phyloP scores from a whole-genome alignment of 495 filamentous ascomycete genomes.

The Penicillium egyptiacum region DNA sequence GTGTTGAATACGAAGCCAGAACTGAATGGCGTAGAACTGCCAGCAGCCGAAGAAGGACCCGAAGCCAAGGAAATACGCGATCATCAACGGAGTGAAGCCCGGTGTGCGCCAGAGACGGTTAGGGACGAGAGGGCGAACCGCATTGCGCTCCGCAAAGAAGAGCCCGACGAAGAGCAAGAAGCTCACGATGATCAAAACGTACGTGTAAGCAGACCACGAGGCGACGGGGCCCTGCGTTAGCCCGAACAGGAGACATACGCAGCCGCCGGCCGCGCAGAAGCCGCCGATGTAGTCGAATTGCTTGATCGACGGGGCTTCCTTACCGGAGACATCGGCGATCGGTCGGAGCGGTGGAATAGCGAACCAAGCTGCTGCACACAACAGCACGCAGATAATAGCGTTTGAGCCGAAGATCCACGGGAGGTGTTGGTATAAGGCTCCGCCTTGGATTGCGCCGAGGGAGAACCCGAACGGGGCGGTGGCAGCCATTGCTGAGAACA shows the following conservation, averaged over 20 bases:
- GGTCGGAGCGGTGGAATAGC: slow-evolving; percentile 26
- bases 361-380: slow-evolving; percentile 23
- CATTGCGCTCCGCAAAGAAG: slow-evolving; percentile 28
- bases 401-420: slow-evolving; percentile 35
- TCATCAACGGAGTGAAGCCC: slow-evolving; percentile 44
- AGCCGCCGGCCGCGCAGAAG: slow-evolving; percentile 26
- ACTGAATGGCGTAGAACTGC: slow-evolving; percentile 51
- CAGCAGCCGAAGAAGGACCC: slow-evolving; percentile 45
- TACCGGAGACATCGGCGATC: slow-evolving; percentile 24
- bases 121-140: slow-evolving; percentile 26
- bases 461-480: slow-evolving; percentile 30
- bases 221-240: slow-evolving; percentile 31
- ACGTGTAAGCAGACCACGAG: slow-evolving; percentile 32
- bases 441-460: slow-evolving; percentile 29
- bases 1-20: slow-evolving; percentile 45
- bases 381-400: slow-evolving; percentile 26
- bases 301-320: slow-evolving; percentile 22
- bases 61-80: slow-evolving; percentile 48
- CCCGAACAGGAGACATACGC: slow-evolving; percentile 32
- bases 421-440: slow-evolving; percentile 25
- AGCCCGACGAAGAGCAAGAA: slow-evolving; percentile 23
- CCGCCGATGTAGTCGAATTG: slow-evolving; percentile 34
- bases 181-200: slow-evolving; percentile 26
- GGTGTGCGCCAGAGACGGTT: slow-evolving; percentile 36
- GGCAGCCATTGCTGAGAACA: slow-evolving; percentile 33